A percentile compares a stretch with the other conserved stretches of the same genome.
phyloP scores from a whole-genome alignment of 225 moss, liverwort and hornwort species.

The Pleurozium schreberi region DNA sequence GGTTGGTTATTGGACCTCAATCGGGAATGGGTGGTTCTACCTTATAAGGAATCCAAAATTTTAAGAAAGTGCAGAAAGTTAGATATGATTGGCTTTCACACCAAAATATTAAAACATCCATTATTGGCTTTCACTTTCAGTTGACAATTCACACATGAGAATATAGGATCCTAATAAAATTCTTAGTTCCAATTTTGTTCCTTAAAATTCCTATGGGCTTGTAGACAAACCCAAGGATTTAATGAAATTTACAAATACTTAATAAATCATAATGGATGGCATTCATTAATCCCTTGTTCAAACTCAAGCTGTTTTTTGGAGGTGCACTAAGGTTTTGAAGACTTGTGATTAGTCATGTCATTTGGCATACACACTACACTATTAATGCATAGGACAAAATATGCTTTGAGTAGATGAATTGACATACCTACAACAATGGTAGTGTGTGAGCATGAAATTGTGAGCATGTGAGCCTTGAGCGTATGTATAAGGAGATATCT shows the following conservation, averaged over 20 bases:
- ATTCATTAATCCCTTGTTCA: accelerated
- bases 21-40: no score
- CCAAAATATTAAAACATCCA: no score
- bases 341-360: neutral
- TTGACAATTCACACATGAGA: no score
- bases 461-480: no score
- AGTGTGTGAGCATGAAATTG: no score
- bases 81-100: neutral
- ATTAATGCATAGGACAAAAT: accelerated
- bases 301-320: neutral
- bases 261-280: accelerated
- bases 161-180: no score
- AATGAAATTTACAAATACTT: neutral
- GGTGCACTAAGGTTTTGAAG: neutral
- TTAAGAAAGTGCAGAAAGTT: neutral
- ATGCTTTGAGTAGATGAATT: accelerated
- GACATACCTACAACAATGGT: neutral
- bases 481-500: no score
- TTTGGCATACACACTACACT: neutral
- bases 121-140: no score
- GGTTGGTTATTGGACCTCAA: no score
- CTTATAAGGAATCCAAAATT: accelerated
- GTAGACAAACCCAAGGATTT: no score
- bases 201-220: neutral
- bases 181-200: neutral